A percentile compares a stretch with the other conserved stretches of the same genome.
Conservation (phyloP, 768 basidiomycete species). For the Antrodiella citrinella region DNA sequence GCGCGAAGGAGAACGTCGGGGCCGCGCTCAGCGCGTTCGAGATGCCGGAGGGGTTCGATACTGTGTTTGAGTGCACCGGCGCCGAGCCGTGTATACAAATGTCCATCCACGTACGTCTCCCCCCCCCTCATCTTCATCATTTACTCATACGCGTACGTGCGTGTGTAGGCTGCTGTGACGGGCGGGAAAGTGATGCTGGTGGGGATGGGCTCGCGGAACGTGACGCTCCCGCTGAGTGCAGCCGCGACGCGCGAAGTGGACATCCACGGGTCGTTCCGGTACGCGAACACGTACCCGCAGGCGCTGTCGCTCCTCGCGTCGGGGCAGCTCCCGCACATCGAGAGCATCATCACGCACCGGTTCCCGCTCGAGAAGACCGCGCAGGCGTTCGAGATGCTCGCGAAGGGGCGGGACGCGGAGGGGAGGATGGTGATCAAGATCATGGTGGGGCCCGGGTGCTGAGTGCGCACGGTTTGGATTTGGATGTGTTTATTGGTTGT, state of each 20-base stretch:
- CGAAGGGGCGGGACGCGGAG: slow-evolving; percentile 66
- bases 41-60: slow-evolving; percentile 75
- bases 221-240: slow-evolving; percentile 72
- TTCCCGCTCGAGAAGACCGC: slow-evolving; percentile 56
- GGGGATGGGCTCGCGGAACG: slow-evolving; percentile 89
- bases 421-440: slow-evolving; percentile 87
- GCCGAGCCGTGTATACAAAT: slow-evolving; percentile 89
- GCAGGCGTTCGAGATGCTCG: slow-evolving; percentile 77
- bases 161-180: slow-evolving; percentile 69
- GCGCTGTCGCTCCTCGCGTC: slow-evolving; percentile 64
- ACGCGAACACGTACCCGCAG: slow-evolving; percentile 84
- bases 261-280: slow-evolving; percentile 86
- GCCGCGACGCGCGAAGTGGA: slow-evolving; percentile 89
- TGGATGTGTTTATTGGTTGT: not conserved
- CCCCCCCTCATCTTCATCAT: slow-evolving; percentile 1
- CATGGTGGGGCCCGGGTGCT: slow-evolving; percentile 47
- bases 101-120: slow-evolving; percentile 71
- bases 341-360: slow-evolving; percentile 75
- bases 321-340: slow-evolving; percentile 54
- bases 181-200: slow-evolving; percentile 91
- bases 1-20: slow-evolving; percentile 50
- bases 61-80: slow-evolving; percentile 93
- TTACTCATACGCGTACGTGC: not conserved
- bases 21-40: slow-evolving; percentile 47
- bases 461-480: not conserved